phyloP scores from a whole-genome alignment of 306 rosid genomes.

The Ammopiptanthus mongolicus region DNA sequence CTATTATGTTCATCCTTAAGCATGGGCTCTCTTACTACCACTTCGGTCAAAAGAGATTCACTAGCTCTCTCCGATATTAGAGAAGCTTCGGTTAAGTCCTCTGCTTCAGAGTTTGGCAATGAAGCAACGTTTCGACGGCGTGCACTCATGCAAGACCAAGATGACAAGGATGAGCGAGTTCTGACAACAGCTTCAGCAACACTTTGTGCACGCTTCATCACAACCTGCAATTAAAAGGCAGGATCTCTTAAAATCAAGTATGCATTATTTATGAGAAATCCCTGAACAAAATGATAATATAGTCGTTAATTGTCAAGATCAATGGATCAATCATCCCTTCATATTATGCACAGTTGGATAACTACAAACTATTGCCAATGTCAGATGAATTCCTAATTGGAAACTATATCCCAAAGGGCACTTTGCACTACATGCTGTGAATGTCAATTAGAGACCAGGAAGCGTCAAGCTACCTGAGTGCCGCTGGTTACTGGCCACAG shows the following conservation, averaged over 20 bases:
- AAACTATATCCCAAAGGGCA: neutral
- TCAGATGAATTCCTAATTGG: neutral
- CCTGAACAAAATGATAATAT: neutral
- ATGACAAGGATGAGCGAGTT: constrained; percentile 78
- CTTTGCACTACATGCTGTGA: neutral
- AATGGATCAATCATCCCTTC: neutral
- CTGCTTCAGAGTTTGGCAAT: constrained; percentile 32
- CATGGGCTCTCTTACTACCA: constrained; percentile 16
- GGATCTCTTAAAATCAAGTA: constrained; percentile 6
- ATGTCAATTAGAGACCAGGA: neutral
- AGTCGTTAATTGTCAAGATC: neutral
- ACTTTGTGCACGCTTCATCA: constrained; percentile 88
- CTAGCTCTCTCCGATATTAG: constrained; percentile 37
- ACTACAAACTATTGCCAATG: neutral
- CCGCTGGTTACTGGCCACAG: constrained; percentile 81
- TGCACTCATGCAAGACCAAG: constrained; percentile 98
- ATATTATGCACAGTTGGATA: neutral
- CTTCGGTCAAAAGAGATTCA: constrained; percentile 32
- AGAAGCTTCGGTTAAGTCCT: constrained; percentile 39
- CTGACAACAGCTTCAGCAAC: constrained; percentile 93
- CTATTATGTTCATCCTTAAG: constrained; percentile 39
- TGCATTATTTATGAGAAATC: neutral
- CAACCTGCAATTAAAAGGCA: constrained; percentile 51
- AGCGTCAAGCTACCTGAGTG: constrained; percentile 65
- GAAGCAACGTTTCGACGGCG: constrained; percentile 69